Evolutionary conservation across 306 rosid species (phyloP).

Genomic region (Lathyrus oleraceus): DNA sequence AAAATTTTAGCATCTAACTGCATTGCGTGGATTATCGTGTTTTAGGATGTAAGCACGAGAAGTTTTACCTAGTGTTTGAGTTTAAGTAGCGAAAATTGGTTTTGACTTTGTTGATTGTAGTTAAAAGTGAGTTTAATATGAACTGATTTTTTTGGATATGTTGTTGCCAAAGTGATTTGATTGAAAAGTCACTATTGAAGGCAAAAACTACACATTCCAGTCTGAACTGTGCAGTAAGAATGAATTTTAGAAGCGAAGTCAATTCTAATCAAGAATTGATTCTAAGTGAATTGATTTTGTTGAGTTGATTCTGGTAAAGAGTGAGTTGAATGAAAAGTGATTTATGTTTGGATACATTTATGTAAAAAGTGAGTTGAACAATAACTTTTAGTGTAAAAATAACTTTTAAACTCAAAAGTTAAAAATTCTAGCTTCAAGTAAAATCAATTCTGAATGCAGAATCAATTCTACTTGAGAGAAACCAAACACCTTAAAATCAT

Average conservation of each 20-base stretch:
- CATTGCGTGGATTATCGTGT: conserved; percentile 20
- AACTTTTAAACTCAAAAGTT: too few relatives aligned
- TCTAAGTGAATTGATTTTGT: too few relatives aligned
- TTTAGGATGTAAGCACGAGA: conserved; percentile 7
- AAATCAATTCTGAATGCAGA: too few relatives aligned
- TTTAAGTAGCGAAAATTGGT: background rate
- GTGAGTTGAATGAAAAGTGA: too few relatives aligned
- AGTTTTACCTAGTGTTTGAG: background rate
- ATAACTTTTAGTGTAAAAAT: too few relatives aligned
- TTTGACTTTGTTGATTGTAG: background rate
- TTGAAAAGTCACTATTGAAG: background rate
- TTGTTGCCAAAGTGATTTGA: background rate
- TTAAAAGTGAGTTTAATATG: background rate
- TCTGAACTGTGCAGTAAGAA: background rate
- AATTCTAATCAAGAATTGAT: background rate
- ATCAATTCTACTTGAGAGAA: too few relatives aligned
- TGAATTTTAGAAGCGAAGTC: background rate
- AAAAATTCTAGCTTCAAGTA: too few relatives aligned
- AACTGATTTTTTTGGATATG: background rate
- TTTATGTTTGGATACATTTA: too few relatives aligned
- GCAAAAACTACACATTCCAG: background rate
- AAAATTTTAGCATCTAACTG: background rate
- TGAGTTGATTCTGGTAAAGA: too few relatives aligned
- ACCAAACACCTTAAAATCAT: too few relatives aligned
- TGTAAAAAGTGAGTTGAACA: too few relatives aligned